phyloP scores from a whole-genome alignment of 169 alveolate genomes.

The Cryptosporidium bovis region DNA sequence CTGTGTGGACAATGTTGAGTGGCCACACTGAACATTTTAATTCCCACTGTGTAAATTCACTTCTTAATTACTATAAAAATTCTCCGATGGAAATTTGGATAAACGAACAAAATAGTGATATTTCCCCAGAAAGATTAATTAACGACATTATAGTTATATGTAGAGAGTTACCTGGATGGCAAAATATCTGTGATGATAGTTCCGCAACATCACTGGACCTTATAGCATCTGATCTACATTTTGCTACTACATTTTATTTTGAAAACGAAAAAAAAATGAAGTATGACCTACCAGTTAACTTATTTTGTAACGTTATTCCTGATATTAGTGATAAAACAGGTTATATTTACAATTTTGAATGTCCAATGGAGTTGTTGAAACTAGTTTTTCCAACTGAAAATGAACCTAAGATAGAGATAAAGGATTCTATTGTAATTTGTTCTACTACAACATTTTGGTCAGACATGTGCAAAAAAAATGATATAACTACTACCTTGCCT shows the following conservation, averaged over 20 bases:
- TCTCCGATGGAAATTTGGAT: constrained; percentile 59
- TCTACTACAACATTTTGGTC: constrained; percentile 58
- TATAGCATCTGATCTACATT: constrained; percentile 51
- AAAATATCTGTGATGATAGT: constrained; percentile 27
- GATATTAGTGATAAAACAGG: neutral
- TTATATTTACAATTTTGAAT: constrained; percentile 14
- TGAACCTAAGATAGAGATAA: neutral
- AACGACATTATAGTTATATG: constrained; percentile 42
- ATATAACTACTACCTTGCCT: neutral
- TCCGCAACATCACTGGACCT: constrained; percentile 6
- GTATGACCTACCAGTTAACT: constrained; percentile 14
- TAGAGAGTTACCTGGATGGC: constrained; percentile 71
- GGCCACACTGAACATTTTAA: constrained; percentile 53
- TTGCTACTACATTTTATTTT: constrained; percentile 6
- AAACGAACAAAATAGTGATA: constrained; percentile 8
- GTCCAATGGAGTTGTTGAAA: constrained; percentile 13
- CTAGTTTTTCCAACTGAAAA: neutral
- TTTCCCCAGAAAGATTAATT: constrained; percentile 25
- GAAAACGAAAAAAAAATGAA: constrained; percentile 2
- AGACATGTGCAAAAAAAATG: constrained; percentile 14
- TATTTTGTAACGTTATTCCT: constrained; percentile 15
- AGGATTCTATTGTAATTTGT: constrained; percentile 31
- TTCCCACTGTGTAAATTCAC: constrained; percentile 58
- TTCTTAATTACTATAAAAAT: constrained; percentile 11
- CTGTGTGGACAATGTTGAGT: constrained; percentile 13